Conservation (phyloP, 805 yeast genomes). For the Debaryomyces hansenii region DNA sequence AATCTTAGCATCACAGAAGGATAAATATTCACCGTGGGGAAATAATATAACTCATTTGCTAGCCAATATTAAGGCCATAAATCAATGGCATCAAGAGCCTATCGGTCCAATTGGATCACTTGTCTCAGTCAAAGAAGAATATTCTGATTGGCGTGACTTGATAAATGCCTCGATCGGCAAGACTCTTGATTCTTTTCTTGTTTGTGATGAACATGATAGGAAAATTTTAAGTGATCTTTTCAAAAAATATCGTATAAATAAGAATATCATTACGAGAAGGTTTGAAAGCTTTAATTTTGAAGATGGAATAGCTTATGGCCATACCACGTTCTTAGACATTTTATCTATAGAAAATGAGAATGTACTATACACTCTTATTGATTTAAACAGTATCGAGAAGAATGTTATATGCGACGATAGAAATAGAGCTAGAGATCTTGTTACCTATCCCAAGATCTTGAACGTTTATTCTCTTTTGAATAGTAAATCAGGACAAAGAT, state of each 20-base stretch:
- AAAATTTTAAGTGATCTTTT: constrained; percentile 30
- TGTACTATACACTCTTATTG: constrained; percentile 64
- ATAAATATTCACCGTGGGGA: constrained; percentile 54
- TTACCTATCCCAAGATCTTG: constrained; percentile 36
- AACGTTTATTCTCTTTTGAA: constrained; percentile 45
- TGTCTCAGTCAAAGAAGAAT: constrained; percentile 56
- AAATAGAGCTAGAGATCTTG: constrained; percentile 47
- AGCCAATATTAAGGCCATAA: constrained; percentile 35
- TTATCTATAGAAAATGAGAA: constrained; percentile 55
- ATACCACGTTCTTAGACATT: constrained; percentile 57
- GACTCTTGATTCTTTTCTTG: constrained; percentile 64
- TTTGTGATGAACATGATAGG: constrained; percentile 62
- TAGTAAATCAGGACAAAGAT: constrained; percentile 46
- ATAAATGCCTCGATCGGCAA: constrained; percentile 56
- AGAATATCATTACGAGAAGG: constrained; percentile 50
- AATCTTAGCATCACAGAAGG: constrained; percentile 20
- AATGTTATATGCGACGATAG: constrained; percentile 53
- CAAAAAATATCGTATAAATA: constrained; percentile 21
- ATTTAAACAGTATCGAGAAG: constrained; percentile 58
- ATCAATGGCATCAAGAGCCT: constrained; percentile 48
- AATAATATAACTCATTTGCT: constrained; percentile 41
- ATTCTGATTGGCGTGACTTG: constrained; percentile 55
- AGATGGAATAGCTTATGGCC: constrained; percentile 39
- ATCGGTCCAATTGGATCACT: constrained; percentile 79
- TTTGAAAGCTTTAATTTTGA: constrained; percentile 59